Conservation (phyloP, 371 early-diverging fungal genomes). For the Phascolomyces articulosus region DNA sequence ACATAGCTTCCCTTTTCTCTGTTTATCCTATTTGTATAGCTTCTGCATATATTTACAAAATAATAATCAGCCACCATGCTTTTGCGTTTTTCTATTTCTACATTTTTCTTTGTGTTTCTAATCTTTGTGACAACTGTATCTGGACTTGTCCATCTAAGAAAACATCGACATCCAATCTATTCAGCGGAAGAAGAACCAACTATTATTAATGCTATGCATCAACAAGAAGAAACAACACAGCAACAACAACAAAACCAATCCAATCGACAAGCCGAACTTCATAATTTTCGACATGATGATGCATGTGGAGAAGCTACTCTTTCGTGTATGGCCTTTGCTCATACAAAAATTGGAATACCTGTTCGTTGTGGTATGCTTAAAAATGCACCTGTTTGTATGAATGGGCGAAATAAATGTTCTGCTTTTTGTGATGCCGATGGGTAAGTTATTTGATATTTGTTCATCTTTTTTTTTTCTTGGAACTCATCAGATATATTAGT, state of each 20-base stretch:
- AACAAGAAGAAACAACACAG: not conserved
- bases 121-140: not conserved
- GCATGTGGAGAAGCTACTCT: slow-evolving; percentile 11
- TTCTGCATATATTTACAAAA: not conserved
- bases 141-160: slow-evolving; percentile 1
- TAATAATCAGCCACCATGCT: not conserved
- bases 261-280: not conserved
- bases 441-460: not conserved
- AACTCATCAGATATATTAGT: not conserved
- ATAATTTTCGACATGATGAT: slow-evolving; percentile 4
- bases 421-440: slow-evolving; percentile 22
- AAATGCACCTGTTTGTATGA: slow-evolving; percentile 13
- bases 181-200: slow-evolving; percentile 2
- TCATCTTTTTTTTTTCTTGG: no score
- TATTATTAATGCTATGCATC: slow-evolving; percentile 8
- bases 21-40: no score
- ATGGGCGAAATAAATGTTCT: slow-evolving; percentile 5
- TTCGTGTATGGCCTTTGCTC: slow-evolving; percentile 17
- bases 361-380: slow-evolving; percentile 12
- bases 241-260: not conserved
- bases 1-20: not conserved
- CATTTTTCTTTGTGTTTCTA: not conserved
- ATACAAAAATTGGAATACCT: slow-evolving; percentile 5
- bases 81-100: not conserved
- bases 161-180: slow-evolving; percentile 6